Conservation (phyloP, 2,329 filamentous ascomycete genomes). For the Phaeosphaeria sp. region DNA sequence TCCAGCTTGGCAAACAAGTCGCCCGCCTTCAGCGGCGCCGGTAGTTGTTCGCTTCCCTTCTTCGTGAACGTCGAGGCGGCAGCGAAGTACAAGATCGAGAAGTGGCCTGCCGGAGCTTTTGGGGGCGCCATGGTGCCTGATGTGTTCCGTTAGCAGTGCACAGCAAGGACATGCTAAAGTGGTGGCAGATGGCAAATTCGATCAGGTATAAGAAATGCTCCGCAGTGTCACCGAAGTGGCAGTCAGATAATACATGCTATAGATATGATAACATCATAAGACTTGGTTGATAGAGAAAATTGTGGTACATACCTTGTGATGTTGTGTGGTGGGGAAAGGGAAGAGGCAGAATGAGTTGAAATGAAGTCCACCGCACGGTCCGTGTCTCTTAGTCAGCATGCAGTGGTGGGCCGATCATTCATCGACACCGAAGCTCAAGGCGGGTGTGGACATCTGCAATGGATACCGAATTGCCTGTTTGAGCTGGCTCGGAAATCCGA, state of each 20-base stretch:
- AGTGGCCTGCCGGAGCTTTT: slow-evolving; percentile 68
- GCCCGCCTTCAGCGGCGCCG: slow-evolving; percentile 69
- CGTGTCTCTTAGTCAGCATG: slow-evolving; percentile 3
- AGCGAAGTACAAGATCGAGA: slow-evolving; percentile 84
- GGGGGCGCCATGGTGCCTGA: slow-evolving; percentile 46
- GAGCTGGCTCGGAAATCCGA: too few species aligned
- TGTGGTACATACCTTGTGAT: slow-evolving; percentile 24
- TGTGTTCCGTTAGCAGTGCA: slow-evolving; percentile 21
- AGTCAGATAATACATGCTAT: slow-evolving; percentile 61
- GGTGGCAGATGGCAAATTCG: slow-evolving; percentile 10
- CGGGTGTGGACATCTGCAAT: neutral
- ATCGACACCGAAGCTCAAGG: too few species aligned
- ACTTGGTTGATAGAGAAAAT: slow-evolving; percentile 1
- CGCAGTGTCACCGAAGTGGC: slow-evolving; percentile 39
- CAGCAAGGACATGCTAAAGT: neutral
- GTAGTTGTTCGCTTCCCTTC: slow-evolving; percentile 70
- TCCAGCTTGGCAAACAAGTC: slow-evolving; percentile 74
- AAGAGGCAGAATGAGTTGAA: neutral
- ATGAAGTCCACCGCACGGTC: neutral
- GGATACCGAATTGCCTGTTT: too few species aligned
- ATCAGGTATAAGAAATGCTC: slow-evolving; percentile 43
- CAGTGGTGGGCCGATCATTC: too few species aligned
- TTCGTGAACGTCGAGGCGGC: slow-evolving; percentile 73
- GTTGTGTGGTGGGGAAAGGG: slow-evolving; percentile 15
- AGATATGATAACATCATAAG: slow-evolving; percentile 46